Evolutionary conservation across 2,329 filamentous ascomycete species (phyloP), one percentile per base, ranked within the genome.

Genomic region (Cladobotryum mycophilum): DNA sequence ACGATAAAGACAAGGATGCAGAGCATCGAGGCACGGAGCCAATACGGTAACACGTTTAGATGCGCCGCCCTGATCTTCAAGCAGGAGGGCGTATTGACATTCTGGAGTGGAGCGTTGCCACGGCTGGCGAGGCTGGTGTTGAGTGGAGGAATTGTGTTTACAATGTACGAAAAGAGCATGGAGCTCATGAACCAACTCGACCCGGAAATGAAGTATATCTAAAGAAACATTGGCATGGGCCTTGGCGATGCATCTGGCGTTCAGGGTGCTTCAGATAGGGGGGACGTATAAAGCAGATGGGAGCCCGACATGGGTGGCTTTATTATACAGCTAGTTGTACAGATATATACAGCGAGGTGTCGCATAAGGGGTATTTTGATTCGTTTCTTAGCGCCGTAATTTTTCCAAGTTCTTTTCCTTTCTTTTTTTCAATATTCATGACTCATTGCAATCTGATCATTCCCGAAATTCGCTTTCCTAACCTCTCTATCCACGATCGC

Each of bases 1-100:
- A 97, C 92, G 0, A 80, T 99, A 67, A 99, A 99, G 80, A 99
- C 93, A 58, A 72, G 89, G 55, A 99, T 99, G 93, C 93, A 99
- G 79, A 95, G 89, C 58, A 85, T 96, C 54, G 89, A 96, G 68
- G 89, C 92, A 34, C 81, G 80, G 55, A 75, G 72, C 41, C 72
- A 85, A 54, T 99, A 99, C 65, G 90, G 87, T 65, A 96, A 95
- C 70, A 93, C 86, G 60, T 79, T 95, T 58, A 80, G 84, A 44
- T 99, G 93, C 67, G 91, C 87, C 0, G 76, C 80, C 11, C 78
- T 85, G 62, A 95, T 99, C 58, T 86, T 93, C 67, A 88, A 83
- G 70, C 84, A 96, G 48, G 93, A 99, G 70, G 92, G 93, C 2
- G 50, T 97, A 12, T 67, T 92, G 38, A 96, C 91, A 1, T 88